Evolutionary conservation across 2,329 filamentous ascomycete genomes (phyloP), one percentile per base, ranked within the genome.

Genomic region (Aspergillus fumigatiaffinis): DNA sequence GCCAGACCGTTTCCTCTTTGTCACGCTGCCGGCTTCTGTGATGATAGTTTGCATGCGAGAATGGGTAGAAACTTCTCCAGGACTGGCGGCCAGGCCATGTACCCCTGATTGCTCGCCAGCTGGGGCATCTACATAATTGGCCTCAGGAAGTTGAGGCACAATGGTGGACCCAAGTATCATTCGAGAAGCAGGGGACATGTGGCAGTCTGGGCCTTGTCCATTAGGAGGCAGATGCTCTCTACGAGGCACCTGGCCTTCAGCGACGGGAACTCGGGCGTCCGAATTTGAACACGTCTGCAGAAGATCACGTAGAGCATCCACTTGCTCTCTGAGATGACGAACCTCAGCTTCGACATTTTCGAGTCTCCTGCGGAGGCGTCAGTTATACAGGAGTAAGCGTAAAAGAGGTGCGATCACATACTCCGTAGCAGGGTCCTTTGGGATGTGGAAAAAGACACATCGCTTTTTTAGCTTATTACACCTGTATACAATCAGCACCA

Each of bases 371-470:
- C 14, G 28, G 8, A 38, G 0, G 25, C 25, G n/a, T 62, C 26
- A 28, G 14, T 9, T 21, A 3, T 17, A 58, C 42, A 14, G 10
- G 53, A 50, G 21, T 12, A 25, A 9, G 48, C 8, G 35, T 48
- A 14, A n/a, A 25, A 44, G 14, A 7, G 14, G 32, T 38, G 14
- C 32, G 32, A 20, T 17, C 4, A 51, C 68, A 23, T 65, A 73
- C 71, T 68, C 63, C 3, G 57, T 58, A 8, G 63, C 53, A 2
- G 69, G 68, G 47, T 73, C 69, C 53, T 67, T 71, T 0, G 73
- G 73, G 12, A 66, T 61, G 20, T 73, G 70, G 44, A 73, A 72
- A 57, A 74, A 74, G 0, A 73, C 58, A 23, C 73, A 76, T 61
- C 63, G 64, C n/a, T 73, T 75, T 10, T 67, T 68, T 8, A 71